Base-by-base conservation (phyloP, 257 asterid species). In the Solanum chiquidenum region DNA sequence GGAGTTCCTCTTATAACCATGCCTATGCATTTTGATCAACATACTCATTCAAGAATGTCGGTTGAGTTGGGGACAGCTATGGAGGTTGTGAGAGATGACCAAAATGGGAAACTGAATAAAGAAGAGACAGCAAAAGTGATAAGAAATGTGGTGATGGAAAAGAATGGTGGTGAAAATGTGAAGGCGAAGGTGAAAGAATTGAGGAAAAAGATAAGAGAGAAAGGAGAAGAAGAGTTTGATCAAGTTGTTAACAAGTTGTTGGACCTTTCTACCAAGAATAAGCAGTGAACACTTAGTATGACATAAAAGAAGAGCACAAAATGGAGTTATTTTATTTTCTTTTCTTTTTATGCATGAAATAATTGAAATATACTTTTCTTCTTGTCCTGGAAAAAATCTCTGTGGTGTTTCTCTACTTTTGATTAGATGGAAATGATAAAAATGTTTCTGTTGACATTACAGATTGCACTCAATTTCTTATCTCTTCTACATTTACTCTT, bases 21-120 rank as follows among this genome's bases (percentile, higher is more conserved):
- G 90, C 92, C 95, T 2, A 79, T 90, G 92, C 89, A 86, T 16
- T 31, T 88, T 20, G 89, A 88, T 40, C 90, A 88, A 87, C 75
- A 71, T 10, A 23, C 91, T 13, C 64, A 92, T 80, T 91, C 91
- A 3, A 88, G 87, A 16, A 69, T 90, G 87, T 3, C 20, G 49
- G 90, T 72, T 1, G 90, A 55, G 84, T 88, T 80, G 5, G 93
- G 92, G 7, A 83, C n/a, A 2, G 74, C 92, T 11, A 83, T 91
- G 80, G 93, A 90, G 89, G 89, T 92, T 33, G 14, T 16, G 38
- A 88, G 91, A 37, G 79, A 66, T 18, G 90, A 12, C 13, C 38
- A 69, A 75, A 38, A 86, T 71, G 90, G 79, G 33, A 86, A 71
- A 20, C 89, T 33, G 29, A 38, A 72, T 71, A 91, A 87, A 79